Conservation (phyloP, 1,284 basidiomycete species). For the Heimioporus punctisporus region DNA sequence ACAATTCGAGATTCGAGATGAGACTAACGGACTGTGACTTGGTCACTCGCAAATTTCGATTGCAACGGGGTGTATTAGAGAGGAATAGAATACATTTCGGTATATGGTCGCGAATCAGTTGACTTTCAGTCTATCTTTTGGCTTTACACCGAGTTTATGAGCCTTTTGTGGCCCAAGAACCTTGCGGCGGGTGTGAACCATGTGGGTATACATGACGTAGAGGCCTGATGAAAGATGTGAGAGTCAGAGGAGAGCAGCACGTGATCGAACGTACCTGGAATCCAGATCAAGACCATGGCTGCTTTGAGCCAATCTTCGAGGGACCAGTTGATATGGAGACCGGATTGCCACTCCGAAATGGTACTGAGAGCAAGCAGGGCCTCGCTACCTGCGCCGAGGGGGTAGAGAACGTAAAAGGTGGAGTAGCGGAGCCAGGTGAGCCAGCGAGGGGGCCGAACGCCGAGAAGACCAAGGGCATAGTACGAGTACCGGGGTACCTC, state of each 20-base stretch:
- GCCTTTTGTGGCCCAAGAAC: slow-evolving; percentile 54
- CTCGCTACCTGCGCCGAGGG: slow-evolving; percentile 90
- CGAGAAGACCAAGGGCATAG: slow-evolving; percentile 79
- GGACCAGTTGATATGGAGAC: slow-evolving; percentile 42
- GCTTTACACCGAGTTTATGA: slow-evolving; percentile 26
- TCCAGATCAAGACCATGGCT: slow-evolving; percentile 83
- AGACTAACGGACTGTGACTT: slow-evolving; percentile 8
- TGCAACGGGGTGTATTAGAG: slow-evolving; percentile 4
- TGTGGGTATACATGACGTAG: slow-evolving; percentile 89
- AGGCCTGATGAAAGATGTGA: slow-evolving; percentile 37
- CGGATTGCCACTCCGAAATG: slow-evolving; percentile 53
- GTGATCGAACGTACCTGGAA: slow-evolving; percentile 68
- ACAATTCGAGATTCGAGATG: slow-evolving; percentile 5
- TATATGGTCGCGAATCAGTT: slow-evolving; percentile 11
- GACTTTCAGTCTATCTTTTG: slow-evolving; percentile 24
- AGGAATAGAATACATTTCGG: not conserved
- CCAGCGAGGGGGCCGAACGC: slow-evolving; percentile 28
- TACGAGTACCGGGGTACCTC: slow-evolving; percentile 94
- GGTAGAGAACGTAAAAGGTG: slow-evolving; percentile 93
- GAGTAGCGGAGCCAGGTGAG: slow-evolving; percentile 84
- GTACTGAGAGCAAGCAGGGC: slow-evolving; percentile 85
- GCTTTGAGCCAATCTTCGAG: slow-evolving; percentile 58
- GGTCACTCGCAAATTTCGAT: slow-evolving; percentile 3
- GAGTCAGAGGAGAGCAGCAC: not conserved
- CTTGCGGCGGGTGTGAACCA: slow-evolving; percentile 85